These are phyloP conservation scores for Neurospora hispaniola DNA, from an alignment of 495 filamentous ascomycete genomes.

Conservation along the genomic window DNA sequence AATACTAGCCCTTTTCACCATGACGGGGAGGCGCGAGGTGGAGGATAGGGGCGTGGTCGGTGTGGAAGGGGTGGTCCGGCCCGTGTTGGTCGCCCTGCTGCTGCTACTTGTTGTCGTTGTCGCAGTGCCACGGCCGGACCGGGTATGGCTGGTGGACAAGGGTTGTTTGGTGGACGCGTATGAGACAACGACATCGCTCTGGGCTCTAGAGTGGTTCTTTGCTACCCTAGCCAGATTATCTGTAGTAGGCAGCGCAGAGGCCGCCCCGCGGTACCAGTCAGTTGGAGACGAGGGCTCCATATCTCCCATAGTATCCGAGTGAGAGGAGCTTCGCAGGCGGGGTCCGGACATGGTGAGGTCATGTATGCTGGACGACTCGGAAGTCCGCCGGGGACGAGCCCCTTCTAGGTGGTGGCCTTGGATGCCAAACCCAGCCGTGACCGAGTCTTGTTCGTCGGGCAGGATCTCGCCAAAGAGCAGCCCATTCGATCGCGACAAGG, in stretches of 20 bases:
- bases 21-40: constrained; percentile 33
- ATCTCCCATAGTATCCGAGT: constrained; percentile 25
- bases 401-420: constrained; percentile 9
- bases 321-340: constrained; percentile 34
- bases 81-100: background rate
- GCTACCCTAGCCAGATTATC: constrained; percentile 14
- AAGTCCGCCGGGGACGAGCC: constrained; percentile 28
- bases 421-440: constrained; percentile 40
- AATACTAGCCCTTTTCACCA: constrained; percentile 31
- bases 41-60: constrained; percentile 22
- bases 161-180: constrained; percentile 14
- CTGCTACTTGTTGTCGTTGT: constrained; percentile 3
- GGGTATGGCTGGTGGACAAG: constrained; percentile 11
- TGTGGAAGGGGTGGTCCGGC: constrained; percentile 18
- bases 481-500: constrained; percentile 14
- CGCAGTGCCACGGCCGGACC: constrained; percentile 10
- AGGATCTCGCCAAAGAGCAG: constrained; percentile 45
- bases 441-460: constrained; percentile 28
- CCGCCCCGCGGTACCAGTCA: constrained; percentile 40
- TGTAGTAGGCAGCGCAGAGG: constrained; percentile 15
- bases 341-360: constrained; percentile 9
- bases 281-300: constrained; percentile 40
- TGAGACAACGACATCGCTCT: constrained; percentile 37
- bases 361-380: constrained; percentile 37
- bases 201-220: constrained; percentile 34